Evolutionary conservation across 2,329 filamentous ascomycete genomes (phyloP).

Genomic region (Clathrospora elynae): DNA sequence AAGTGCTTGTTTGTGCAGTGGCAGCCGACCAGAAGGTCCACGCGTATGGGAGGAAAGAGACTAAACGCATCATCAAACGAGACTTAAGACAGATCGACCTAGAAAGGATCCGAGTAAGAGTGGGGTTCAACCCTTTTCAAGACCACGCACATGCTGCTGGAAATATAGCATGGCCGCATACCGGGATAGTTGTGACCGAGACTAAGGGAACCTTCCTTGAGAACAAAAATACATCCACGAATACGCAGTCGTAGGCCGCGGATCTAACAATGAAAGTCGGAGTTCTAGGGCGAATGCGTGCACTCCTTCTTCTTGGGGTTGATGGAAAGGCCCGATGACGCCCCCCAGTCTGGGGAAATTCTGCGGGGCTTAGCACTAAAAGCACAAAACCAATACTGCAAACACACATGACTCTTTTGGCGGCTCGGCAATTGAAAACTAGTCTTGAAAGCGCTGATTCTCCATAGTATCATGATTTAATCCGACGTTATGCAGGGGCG

Average conservation of each 20-base stretch:
- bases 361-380: too few species aligned
- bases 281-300: too few species aligned
- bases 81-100: too few species aligned
- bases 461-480: too few species aligned
- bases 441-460: too few species aligned
- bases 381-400: too few species aligned
- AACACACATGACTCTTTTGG: neutral
- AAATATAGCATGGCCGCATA: constrained; percentile 2
- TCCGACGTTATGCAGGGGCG: too few species aligned
- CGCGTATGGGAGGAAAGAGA: constrained; percentile 6
- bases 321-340: neutral
- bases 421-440: neutral
- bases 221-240: constrained; percentile 11
- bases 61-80: constrained; percentile 13
- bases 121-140: neutral
- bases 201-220: constrained; percentile 2
- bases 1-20: constrained; percentile 3
- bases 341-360: neutral
- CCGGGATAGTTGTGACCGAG: constrained; percentile 2
- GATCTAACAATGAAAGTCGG: too few species aligned
- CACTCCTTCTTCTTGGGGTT: neutral
- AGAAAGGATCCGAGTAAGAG: too few species aligned
- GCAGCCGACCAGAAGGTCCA: constrained; percentile 13
- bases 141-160: neutral
- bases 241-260: constrained; percentile 2